A percentile compares a stretch with the other conserved stretches of the same genome.
Conservation (phyloP, 2,329 filamentous ascomycete genomes). For the Monilinia laxa region DNA sequence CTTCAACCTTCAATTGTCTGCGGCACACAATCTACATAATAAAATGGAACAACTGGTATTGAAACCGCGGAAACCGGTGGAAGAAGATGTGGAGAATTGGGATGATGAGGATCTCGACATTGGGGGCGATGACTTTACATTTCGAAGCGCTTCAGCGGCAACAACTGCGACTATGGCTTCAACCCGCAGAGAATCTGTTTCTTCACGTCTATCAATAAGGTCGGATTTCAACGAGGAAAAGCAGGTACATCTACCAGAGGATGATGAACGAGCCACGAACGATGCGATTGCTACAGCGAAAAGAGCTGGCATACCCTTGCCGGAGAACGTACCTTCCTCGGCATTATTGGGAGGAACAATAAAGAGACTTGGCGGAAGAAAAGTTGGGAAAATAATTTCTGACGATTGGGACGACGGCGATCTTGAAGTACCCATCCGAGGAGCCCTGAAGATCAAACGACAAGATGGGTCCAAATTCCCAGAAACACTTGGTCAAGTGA, state of each 20-base stretch:
- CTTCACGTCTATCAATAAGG: constrained; percentile 41
- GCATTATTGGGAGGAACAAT: constrained; percentile 91
- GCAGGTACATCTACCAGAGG: constrained; percentile 79
- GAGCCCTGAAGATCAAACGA: constrained; percentile 62
- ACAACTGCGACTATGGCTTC: constrained; percentile 45
- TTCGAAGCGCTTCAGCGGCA: constrained; percentile 48
- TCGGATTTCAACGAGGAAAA: constrained; percentile 63
- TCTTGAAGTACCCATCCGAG: constrained; percentile 64
- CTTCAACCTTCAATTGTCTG: not conserved
- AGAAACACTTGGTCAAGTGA: constrained; percentile 65
- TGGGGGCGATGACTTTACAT: constrained; percentile 64
- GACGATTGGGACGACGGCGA: constrained; percentile 83
- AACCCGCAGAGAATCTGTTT: constrained; percentile 72
- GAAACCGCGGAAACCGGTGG: constrained; percentile 41
- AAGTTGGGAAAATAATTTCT: constrained; percentile 68
- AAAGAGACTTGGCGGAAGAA: constrained; percentile 77
- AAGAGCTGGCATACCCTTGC: constrained; percentile 87
- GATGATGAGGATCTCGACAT: constrained; percentile 75
- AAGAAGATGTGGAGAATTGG: constrained; percentile 71
- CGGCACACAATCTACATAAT: not conserved
- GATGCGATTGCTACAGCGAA: constrained; percentile 87
- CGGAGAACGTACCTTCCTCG: constrained; percentile 80
- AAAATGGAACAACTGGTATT: constrained; percentile 40
- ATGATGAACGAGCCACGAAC: constrained; percentile 79
- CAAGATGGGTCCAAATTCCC: constrained; percentile 62